Conservation (phyloP, 345 rosid genomes). For the Toxicodendron radicans region DNA sequence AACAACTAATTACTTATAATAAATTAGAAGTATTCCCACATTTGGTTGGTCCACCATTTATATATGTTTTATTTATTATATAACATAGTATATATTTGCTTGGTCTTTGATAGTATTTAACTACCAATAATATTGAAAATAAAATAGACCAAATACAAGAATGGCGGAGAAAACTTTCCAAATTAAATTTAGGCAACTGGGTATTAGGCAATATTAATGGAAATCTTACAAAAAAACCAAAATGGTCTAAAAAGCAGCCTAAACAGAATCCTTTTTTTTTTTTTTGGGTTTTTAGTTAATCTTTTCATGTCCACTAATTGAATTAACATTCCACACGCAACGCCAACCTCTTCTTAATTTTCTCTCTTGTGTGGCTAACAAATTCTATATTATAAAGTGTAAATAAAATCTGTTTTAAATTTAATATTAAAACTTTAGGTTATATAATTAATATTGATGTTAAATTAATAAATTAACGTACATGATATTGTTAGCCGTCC, state of each 20-base stretch:
- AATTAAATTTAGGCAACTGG: neutral
- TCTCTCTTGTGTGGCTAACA: neutral
- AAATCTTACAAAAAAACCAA: neutral
- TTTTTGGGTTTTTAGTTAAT: too few relatives aligned
- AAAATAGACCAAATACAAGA: neutral
- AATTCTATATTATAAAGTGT: too few relatives aligned
- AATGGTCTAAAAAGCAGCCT: slow-evolving; percentile 7
- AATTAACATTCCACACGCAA: slow-evolving; percentile 23
- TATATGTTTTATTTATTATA: too few relatives aligned
- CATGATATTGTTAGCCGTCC: slow-evolving; percentile 80
- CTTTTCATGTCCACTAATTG: neutral
- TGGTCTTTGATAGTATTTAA: too few relatives aligned
- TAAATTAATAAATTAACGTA: slow-evolving; percentile 31
- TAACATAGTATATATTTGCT: too few relatives aligned
- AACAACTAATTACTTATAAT: too few relatives aligned
- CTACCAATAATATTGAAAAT: too few relatives aligned
- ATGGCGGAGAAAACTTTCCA: neutral
- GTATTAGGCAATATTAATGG: neutral
- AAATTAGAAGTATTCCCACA: too few relatives aligned
- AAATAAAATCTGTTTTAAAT: too few relatives aligned
- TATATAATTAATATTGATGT: too few relatives aligned
- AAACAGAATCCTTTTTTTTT: neutral
- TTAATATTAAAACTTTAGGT: too few relatives aligned
- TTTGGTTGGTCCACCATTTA: too few relatives aligned
- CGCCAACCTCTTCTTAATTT: neutral